These are phyloP conservation scores for Calcarisporium arbuscula DNA, from an alignment of 2,329 filamentous ascomycete species.

Conservation along the genomic window DNA sequence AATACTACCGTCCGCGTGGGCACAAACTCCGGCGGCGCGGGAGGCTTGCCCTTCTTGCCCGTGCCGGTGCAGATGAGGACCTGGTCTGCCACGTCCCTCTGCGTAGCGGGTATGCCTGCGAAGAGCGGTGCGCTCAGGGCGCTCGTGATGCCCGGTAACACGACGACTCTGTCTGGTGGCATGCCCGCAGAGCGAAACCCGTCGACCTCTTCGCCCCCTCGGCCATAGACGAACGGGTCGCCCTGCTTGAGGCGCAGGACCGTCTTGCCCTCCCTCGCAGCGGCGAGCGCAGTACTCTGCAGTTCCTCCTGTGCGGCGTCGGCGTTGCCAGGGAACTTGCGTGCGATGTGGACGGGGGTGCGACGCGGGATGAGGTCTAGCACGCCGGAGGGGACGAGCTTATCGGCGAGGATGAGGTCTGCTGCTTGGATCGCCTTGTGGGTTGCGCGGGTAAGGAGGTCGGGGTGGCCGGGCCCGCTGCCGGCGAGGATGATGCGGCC, in stretches of 20 bases:
- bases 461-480: slow-evolving; percentile 86
- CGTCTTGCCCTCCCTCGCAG: slow-evolving; percentile 58
- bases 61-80: slow-evolving; percentile 96
- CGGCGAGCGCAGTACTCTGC: slow-evolving; percentile 68
- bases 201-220: slow-evolving; percentile 85
- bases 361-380: slow-evolving; percentile 85
- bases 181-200: slow-evolving; percentile 67
- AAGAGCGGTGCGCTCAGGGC: slow-evolving; percentile 84
- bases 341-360: slow-evolving; percentile 83
- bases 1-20: slow-evolving; percentile 80
- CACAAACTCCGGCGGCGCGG: slow-evolving; percentile 74
- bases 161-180: slow-evolving; percentile 54
- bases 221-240: slow-evolving; percentile 92
- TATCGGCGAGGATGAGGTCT: slow-evolving; percentile 78
- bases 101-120: slow-evolving; percentile 79
- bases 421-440: slow-evolving; percentile 68
- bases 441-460: slow-evolving; percentile 79
- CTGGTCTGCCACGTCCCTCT: slow-evolving; percentile 85
- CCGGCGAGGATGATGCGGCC: slow-evolving; percentile 84
- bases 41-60: slow-evolving; percentile 78
- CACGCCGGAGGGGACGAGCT: slow-evolving; percentile 77
- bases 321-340: slow-evolving; percentile 96
- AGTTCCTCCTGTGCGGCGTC: slow-evolving; percentile 91
- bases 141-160: slow-evolving; percentile 86
- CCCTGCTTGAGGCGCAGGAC: slow-evolving; percentile 93